Percentiles rank a stretch among this genome's conserved stretches.
Conservation (phyloP, 2,329 filamentous ascomycete genomes). For the Capronia americana region DNA sequence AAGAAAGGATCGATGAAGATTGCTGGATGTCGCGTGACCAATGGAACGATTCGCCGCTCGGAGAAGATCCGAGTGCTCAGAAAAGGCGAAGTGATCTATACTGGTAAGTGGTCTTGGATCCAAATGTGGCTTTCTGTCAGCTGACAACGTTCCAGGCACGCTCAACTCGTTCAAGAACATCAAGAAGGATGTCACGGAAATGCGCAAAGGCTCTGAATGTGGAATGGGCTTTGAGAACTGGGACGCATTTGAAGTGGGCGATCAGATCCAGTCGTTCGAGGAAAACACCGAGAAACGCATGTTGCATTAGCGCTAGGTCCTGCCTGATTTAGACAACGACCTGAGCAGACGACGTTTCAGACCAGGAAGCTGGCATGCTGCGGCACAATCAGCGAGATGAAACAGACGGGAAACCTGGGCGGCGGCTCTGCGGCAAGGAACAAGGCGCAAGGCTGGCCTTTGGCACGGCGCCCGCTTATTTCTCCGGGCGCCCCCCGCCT, state of each 20-base stretch:
- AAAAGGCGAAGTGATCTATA: constrained; percentile 72
- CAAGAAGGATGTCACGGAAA: constrained; percentile 89
- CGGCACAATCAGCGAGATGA: constrained; percentile 14
- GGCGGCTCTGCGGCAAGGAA: constrained; percentile 23
- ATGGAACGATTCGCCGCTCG: constrained; percentile 72
- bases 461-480: background rate
- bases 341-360: constrained; percentile 1
- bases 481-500: constrained; percentile 20
- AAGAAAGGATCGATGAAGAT: constrained; percentile 74
- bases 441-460: constrained; percentile 21
- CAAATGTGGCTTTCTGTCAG: constrained; percentile 9
- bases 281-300: constrained; percentile 74
- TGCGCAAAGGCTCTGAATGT: constrained; percentile 92
- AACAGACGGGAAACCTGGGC: constrained; percentile 9
- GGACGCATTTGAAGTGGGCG: constrained; percentile 77
- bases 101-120: constrained; percentile 68
- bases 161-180: constrained; percentile 84
- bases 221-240: constrained; percentile 85
- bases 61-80: constrained; percentile 75
- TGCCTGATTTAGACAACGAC: background rate
- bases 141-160: constrained; percentile 61
- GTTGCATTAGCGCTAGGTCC: constrained; percentile 41
- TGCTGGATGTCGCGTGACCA: constrained; percentile 86
- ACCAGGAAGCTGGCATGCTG: constrained; percentile 2
- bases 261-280: constrained; percentile 87